Evolutionary conservation across 2,329 filamentous ascomycete species (phyloP), one percentile per base, ranked within the genome.

Genomic region (Beauveria australis): DNA sequence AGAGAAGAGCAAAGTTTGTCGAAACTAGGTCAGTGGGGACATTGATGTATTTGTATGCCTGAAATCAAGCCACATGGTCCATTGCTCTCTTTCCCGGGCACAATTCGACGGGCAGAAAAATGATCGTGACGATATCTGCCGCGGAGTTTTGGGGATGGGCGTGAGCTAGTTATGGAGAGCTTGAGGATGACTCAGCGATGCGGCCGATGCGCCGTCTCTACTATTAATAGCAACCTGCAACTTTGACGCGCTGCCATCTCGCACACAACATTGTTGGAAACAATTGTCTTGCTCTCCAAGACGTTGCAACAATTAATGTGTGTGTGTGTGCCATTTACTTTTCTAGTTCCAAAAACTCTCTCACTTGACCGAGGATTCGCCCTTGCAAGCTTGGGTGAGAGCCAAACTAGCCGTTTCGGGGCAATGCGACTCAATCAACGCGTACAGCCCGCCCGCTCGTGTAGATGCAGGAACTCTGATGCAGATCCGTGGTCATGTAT

Each of bases 111-210:
- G 30, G 18, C 59, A 61, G 56, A 60, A 60, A 64, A 51, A 62
- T 62, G 54, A 44, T 73, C 74, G 76, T 79, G 76, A 78, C 76
- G 70, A 71, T 76, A 77, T 77, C 73, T 79, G 73, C 77, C 37
- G 76, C 75, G 77, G 69, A 79, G 70, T 74, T 79, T 76, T 76
- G 72, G 70, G 76, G 73, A 72, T 67, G 69, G 61, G 33, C n/a
- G 9, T 28, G 9, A 46, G 46, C 28, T 49, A 46, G 46, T n/a
- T 49, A 48, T 19, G 30, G 47, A n/a, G 26, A 44, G 40, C 47
- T 52, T 16, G 4, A 8, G 19, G 48, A 59, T 59, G 46, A 59
- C 46, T 51, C 55, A 57, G 54, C 54, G 10, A 16, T 2, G 6
- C 6, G 22, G 37, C 7, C 54, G 10, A 16, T 2, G 6, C 6